Evolutionary conservation across 495 filamentous ascomycete species (phyloP).

Genomic region (Podospora fimiseda): DNA sequence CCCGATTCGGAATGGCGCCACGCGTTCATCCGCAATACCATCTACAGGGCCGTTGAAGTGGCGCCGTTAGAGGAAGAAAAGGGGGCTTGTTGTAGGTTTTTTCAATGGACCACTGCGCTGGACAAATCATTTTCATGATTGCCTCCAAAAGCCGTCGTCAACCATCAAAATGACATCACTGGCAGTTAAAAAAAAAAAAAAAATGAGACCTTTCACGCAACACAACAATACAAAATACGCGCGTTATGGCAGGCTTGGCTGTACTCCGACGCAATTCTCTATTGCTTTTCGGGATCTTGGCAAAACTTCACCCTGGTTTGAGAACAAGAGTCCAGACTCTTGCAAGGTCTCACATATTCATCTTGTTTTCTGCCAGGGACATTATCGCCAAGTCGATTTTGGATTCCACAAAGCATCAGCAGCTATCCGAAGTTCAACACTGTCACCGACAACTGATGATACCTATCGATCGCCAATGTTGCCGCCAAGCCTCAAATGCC

Average conservation of each 20-base stretch:
- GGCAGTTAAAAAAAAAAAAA: neutral
- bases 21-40: neutral
- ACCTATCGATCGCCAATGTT: neutral
- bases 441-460: neutral
- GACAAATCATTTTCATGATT: neutral
- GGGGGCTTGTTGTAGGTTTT: no score
- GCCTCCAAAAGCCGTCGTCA: no score
- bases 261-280: conserved; percentile 5
- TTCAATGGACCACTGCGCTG: neutral
- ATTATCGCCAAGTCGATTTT: neutral
- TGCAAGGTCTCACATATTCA: neutral
- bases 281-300: no score
- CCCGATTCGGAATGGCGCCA: conserved; percentile 15
- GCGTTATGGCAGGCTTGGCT: conserved; percentile 11
- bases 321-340: neutral
- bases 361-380: no score
- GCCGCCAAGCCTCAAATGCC: conserved; percentile 14
- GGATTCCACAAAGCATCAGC: neutral
- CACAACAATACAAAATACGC: conserved; percentile 2
- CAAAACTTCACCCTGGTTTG: conserved; percentile 1
- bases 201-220: neutral
- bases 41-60: no score
- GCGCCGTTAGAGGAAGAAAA: no score
- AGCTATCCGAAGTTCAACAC: neutral
- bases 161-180: neutral